A percentile compares a stretch with the other conserved stretches of the same genome.
These are phyloP conservation scores for Spinellus fusiger DNA, from an alignment of 192 early-diverging fungal species.

Conservation along the genomic window DNA sequence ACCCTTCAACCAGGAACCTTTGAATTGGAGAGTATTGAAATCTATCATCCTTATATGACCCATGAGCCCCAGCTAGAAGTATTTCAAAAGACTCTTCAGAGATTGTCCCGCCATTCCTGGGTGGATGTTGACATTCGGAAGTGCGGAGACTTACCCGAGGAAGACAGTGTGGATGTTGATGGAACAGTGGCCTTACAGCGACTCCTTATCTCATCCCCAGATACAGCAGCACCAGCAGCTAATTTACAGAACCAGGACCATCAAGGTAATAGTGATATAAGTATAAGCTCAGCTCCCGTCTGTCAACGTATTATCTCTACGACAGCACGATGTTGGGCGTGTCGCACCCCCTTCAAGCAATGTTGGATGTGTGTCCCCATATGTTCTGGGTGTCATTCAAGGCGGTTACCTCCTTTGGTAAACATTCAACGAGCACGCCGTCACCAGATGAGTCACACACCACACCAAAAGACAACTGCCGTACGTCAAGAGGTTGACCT, in stretches of 20 bases:
- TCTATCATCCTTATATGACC: conserved; percentile 44
- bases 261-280: neutral
- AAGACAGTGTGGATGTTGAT: neutral
- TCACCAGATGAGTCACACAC: conserved; percentile 14
- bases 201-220: neutral
- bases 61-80: conserved; percentile 17
- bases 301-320: conserved; percentile 33
- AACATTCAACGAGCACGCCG: conserved; percentile 14
- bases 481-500: neutral
- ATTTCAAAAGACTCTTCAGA: conserved; percentile 21
- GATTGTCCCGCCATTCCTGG: conserved; percentile 7
- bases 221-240: neutral
- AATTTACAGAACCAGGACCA: neutral
- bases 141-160: conserved; percentile 27
- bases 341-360: conserved; percentile 22
- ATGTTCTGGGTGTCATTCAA: conserved; percentile 20
- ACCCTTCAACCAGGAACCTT: conserved; percentile 27
- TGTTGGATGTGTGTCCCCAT: conserved; percentile 32
- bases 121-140: conserved; percentile 26
- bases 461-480: conserved; percentile 4
- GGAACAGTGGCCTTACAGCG: neutral
- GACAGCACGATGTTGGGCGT: conserved; percentile 30
- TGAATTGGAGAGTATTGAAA: conserved; percentile 22
- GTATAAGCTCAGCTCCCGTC: neutral
- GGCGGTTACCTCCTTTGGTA: conserved; percentile 31